A percentile compares a stretch with the other conserved stretches of the same genome.
Conservation (phyloP, 495 filamentous ascomycete genomes). For the Lindgomyces ingoldianus region DNA sequence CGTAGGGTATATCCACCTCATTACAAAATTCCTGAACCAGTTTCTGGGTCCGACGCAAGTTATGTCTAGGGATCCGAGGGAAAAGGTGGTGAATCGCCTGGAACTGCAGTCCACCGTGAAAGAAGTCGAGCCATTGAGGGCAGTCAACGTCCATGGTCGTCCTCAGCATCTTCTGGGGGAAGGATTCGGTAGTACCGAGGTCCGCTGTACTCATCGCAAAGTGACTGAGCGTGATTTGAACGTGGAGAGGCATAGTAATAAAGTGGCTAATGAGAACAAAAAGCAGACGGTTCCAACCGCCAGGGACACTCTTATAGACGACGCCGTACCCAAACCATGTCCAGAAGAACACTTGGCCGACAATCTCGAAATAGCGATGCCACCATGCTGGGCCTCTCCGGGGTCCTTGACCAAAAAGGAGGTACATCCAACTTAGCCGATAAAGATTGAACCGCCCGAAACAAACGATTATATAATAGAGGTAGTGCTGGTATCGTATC, state of each 20-base stretch:
- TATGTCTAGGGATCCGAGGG: slow-evolving; percentile 92
- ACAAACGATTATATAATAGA: slow-evolving; percentile 83
- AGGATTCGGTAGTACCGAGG: slow-evolving; percentile 81
- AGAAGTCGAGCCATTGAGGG: slow-evolving; percentile 90
- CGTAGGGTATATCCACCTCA: slow-evolving; percentile 91
- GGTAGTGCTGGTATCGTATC: slow-evolving; percentile 74
- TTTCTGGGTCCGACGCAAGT: slow-evolving; percentile 78
- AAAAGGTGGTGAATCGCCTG: slow-evolving; percentile 95
- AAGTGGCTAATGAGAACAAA: slow-evolving; percentile 87
- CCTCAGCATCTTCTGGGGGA: slow-evolving; percentile 93
- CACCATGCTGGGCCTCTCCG: slow-evolving; percentile 81
- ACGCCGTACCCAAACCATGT: slow-evolving; percentile 88
- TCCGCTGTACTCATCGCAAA: slow-evolving; percentile 97
- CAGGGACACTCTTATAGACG: slow-evolving; percentile 74
- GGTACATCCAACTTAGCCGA: slow-evolving; percentile 76
- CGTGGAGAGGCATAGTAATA: slow-evolving; percentile 82
- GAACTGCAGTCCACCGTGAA: slow-evolving; percentile 95
- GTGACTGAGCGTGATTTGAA: slow-evolving; percentile 94
- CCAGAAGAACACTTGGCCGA: slow-evolving; percentile 87
- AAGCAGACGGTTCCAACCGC: slow-evolving; percentile 64
- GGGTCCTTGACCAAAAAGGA: slow-evolving; percentile 75
- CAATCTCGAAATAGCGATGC: slow-evolving; percentile 83
- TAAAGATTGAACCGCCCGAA: slow-evolving; percentile 95
- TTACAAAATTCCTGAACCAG: slow-evolving; percentile 86
- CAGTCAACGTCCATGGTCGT: slow-evolving; percentile 99